Percentiles rank a stretch among this genome's conserved stretches.
phyloP scores from a whole-genome alignment of 805 yeast species.

The Hanseniaspora lachancei region DNA sequence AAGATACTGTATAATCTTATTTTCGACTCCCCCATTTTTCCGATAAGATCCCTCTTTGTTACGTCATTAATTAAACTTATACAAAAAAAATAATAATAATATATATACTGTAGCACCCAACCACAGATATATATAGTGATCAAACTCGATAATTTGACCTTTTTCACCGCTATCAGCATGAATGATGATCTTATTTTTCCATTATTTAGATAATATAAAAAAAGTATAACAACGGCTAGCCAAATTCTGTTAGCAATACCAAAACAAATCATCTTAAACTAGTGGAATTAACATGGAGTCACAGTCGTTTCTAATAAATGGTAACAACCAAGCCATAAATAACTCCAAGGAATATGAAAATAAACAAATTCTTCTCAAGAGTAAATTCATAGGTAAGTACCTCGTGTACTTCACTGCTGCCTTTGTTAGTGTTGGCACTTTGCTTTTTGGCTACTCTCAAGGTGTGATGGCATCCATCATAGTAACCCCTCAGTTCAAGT shows the following conservation, averaged over 20 bases:
- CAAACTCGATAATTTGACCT: no score
- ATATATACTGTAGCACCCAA: no score
- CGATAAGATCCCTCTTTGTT: not conserved
- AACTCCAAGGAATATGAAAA: not conserved
- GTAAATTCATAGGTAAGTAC: conserved; percentile 5
- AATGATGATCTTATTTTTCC: no score
- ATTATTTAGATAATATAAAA: not conserved
- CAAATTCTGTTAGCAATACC: not conserved
- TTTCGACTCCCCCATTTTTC: not conserved
- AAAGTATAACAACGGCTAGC: no score
- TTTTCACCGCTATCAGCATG: no score
- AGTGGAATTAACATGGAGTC: not conserved
- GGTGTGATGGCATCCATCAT: conserved; percentile 61
- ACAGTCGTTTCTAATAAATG: not conserved
- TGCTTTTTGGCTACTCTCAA: conserved; percentile 66
- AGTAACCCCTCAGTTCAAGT: conserved; percentile 47
- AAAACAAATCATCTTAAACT: not conserved
- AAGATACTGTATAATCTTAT: not conserved
- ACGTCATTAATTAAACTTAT: not conserved
- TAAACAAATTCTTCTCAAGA: not conserved
- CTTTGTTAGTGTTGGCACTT: conserved; percentile 35
- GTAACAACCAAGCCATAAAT: not conserved
- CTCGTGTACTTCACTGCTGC: conserved; percentile 10
- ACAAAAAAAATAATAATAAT: not conserved
- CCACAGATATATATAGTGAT: no score